These are phyloP conservation scores for Omphalotus guepiniiformis DNA, from an alignment of 768 basidiomycete species.

Conservation along the genomic window DNA sequence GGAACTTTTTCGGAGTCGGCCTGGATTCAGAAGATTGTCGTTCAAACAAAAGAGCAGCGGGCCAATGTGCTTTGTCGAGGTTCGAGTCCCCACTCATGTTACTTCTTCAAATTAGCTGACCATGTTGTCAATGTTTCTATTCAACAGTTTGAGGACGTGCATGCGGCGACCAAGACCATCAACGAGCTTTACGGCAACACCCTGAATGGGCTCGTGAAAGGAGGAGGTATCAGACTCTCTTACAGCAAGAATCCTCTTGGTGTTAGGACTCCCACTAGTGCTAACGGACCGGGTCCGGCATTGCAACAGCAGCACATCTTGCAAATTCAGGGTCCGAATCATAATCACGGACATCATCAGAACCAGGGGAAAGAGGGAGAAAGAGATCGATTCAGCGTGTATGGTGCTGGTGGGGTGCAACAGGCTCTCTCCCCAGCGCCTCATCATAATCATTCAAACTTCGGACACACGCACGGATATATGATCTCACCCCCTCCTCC, in stretches of 20 bases:
- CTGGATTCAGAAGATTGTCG: constrained; percentile 88
- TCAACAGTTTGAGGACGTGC: constrained; percentile 84
- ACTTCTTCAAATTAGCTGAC: not conserved
- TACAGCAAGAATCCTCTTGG: constrained; percentile 99
- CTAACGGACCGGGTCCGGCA: constrained; percentile 33
- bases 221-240: constrained; percentile 91
- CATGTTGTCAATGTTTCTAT: constrained; percentile 2
- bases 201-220: constrained; percentile 89
- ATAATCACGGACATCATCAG: not conserved
- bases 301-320: constrained; percentile 43
- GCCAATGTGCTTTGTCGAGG: constrained; percentile 99
- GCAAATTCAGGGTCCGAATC: constrained; percentile 15
- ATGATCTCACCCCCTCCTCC: constrained; percentile 11
- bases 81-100: constrained; percentile 26
- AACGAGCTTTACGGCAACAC: constrained; percentile 88
- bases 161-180: constrained; percentile 80
- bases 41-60: constrained; percentile 97
- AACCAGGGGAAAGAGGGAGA: not conserved
- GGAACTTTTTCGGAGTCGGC: constrained; percentile 71
- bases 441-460: not conserved
- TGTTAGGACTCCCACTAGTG: constrained; percentile 74
- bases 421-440: constrained; percentile 1
- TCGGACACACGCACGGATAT: not conserved
- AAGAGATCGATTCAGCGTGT: not conserved
- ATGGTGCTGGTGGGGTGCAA: not conserved